Evolutionary conservation across 192 early-diverging fungal genomes (phyloP).

Genomic region (Endogone sp.): DNA sequence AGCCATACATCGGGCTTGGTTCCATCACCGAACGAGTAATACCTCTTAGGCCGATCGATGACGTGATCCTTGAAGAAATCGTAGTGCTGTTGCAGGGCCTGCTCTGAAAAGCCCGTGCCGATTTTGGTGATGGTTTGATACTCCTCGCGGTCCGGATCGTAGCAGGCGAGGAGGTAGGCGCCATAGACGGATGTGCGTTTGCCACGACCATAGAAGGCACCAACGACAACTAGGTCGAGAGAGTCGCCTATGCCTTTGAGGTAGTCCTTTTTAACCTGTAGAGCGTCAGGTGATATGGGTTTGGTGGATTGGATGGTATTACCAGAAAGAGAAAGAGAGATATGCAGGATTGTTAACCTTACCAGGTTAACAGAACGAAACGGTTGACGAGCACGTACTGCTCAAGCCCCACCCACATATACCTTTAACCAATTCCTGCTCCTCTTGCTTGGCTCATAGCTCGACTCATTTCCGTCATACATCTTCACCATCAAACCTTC

Average conservation of each 20-base stretch:
- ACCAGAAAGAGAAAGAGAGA: neutral
- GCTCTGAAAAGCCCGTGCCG: constrained; percentile 96
- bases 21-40: constrained; percentile 70
- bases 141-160: constrained; percentile 89
- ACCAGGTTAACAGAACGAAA: no score
- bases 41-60: constrained; percentile 70
- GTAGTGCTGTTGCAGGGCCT: constrained; percentile 70
- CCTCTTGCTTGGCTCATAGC: constrained; percentile 95
- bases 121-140: constrained; percentile 99
- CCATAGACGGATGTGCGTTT: constrained; percentile 98
- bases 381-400: constrained; percentile 3
- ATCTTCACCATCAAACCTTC: constrained; percentile 99
- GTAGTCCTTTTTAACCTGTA: constrained; percentile 91
- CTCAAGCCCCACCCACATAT: constrained; percentile 1
- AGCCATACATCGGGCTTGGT: constrained; percentile 97
- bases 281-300: neutral
- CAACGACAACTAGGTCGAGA: constrained; percentile 96
- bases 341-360: no score
- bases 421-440: constrained; percentile 99
- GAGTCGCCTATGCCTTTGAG: constrained; percentile 91
- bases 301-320: no score
- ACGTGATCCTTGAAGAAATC: constrained; percentile 70
- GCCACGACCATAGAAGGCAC: constrained; percentile 88
- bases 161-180: constrained; percentile 93
- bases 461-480: constrained; percentile 75